Conservation (phyloP, 176 grass and related monocot species). For the Ensete glaucum region DNA sequence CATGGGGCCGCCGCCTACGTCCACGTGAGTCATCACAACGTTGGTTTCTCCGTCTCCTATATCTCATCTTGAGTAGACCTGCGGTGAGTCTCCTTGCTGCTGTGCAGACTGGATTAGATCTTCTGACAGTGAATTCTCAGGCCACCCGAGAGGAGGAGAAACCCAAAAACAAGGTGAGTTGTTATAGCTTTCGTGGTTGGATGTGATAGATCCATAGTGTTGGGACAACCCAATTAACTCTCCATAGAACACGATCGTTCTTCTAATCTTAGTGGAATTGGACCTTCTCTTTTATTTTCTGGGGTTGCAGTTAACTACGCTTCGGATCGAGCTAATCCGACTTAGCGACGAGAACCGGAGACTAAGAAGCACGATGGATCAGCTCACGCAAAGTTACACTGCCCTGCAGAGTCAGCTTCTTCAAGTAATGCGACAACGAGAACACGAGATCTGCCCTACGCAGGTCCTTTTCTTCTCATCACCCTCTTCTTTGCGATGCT, state of each 20-base stretch:
- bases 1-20: conserved; percentile 12
- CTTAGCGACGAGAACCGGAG: conserved; percentile 37
- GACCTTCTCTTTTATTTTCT: no score
- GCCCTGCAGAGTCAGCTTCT: conserved; percentile 32
- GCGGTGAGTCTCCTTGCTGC: background rate
- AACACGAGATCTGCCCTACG: background rate
- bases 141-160: background rate
- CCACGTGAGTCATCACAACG: conserved; percentile 20
- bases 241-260: no score
- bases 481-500: background rate
- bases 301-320: conserved; percentile 18
- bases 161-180: no score
- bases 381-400: conserved; percentile 36
- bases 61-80: no score
- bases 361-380: conserved; percentile 30
- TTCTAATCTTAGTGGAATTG: no score
- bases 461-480: background rate
- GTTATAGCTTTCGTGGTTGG: background rate
- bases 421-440: conserved; percentile 25
- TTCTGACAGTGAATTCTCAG: background rate
- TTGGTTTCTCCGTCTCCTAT: background rate
- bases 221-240: no score
- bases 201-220: no score
- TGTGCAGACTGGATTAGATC: background rate
- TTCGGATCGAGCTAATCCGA: conserved; percentile 28